A percentile compares a stretch with the other conserved stretches of the same genome.
Evolutionary conservation across 257 asterid genomes (phyloP).

Genomic region (Solanum dulcamara): DNA sequence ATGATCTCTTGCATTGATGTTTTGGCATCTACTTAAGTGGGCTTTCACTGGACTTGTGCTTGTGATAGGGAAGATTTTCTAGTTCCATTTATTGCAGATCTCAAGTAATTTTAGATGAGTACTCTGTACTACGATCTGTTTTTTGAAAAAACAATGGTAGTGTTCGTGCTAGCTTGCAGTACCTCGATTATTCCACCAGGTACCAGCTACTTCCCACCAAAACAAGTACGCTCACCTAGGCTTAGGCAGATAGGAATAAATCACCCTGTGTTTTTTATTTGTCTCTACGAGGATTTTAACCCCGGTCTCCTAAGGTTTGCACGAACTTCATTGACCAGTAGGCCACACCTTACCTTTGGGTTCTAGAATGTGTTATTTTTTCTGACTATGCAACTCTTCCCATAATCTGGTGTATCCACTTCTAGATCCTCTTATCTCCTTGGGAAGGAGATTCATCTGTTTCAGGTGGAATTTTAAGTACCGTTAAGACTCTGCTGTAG

Average conservation of each 20-base stretch:
- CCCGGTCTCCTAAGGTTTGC: neutral
- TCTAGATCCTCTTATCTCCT: neutral
- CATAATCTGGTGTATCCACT: neutral
- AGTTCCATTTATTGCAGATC: neutral
- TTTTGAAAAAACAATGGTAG: neutral
- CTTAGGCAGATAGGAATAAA: neutral
- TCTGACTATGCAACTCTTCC: neutral
- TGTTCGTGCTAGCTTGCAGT: neutral
- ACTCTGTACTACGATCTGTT: neutral
- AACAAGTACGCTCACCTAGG: neutral
- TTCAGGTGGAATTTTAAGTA: neutral
- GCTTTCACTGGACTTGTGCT: neutral
- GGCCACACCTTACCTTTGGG: neutral
- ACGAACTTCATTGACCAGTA: neutral
- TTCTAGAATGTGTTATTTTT: neutral
- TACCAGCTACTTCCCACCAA: neutral
- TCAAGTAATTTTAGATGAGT: neutral
- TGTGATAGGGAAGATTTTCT: neutral
- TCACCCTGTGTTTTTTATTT: neutral
- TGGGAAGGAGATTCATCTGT: neutral
- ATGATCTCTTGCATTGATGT: neutral
- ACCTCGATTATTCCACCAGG: neutral
- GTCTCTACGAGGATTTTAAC: neutral
- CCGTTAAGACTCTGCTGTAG: neutral
- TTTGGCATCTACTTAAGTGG: neutral